Base-by-base conservation (phyloP, 2,329 filamentous ascomycete species). In the Alternaria atra region DNA sequence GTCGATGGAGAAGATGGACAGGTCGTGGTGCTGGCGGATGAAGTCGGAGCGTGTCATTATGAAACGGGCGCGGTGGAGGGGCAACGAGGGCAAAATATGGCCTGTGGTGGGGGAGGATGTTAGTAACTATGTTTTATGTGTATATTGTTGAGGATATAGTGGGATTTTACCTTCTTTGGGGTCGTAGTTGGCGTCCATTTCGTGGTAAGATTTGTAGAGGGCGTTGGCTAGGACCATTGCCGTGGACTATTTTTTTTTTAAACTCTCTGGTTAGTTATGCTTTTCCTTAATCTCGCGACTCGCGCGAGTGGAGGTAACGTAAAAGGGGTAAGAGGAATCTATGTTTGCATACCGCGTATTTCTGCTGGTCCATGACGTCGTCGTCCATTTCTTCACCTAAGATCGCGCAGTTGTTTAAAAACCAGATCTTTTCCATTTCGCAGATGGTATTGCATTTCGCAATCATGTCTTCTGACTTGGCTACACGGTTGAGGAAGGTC, bases 341-440 rank as follows among this genome's bases (percentile, higher is more conserved):
- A 5, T 13, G 37, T 17, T 3, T 23, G 86, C 89, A 80, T 83
- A 93, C 91, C 46, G 94, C 92, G 84, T 93, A 97, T 78, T 98
- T 97, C 76, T 98, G 93, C 79, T 97, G 92, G 74, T 97, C 93
- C 90, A 98, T 98, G 69, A 97, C 95, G 75, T 99, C 95, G 79
- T 98, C 95, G 70, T 98, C 95, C 90, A 91, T 93, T 65, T 90
- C 89, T 62, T 81, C 83, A 17, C 91, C 91, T 1, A 94, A 83
- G 55, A 93, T 91, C 83, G 90, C 91, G 75, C 90, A 93, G 74
- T 80, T 89, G 78, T 92, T 93, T 20, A 93, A 79, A 69, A 93
- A 90, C 91, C 91, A 94, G 0, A 88, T 90, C 75, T 91, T 91
- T 73, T 94, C 91, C 39, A 84, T 86, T 35, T 87, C 82, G 71